Base-by-base conservation (phyloP, 2,329 filamentous ascomycete species). In the Pleurostoma richardsiae region DNA sequence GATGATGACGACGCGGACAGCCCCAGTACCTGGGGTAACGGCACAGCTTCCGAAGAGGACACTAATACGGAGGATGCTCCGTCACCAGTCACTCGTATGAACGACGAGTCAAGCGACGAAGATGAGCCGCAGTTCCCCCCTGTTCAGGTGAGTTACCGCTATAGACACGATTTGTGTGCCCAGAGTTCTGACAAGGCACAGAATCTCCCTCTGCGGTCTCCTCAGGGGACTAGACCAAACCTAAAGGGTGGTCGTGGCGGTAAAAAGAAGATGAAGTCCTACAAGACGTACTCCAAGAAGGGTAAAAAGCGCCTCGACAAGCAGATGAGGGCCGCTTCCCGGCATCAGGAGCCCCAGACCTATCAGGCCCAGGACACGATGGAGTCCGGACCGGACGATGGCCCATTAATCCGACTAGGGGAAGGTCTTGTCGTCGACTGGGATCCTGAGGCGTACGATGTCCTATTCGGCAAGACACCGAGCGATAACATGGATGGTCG, bases 341-440 rank as follows among this genome's bases (percentile, higher is more conserved):
- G 54, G 31, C 56, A 56, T 44, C 41, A 51, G 10, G 59, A 68
- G 44, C 61, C 64, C 28, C 63, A 66, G 49, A 10, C 30, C 33
- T 36, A 36, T n/a, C 33, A 36, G 33, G 33, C 33, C 33, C n/a
- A 8, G 8, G 33, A 36, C 8, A 8, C 33, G 42, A 31, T 41
- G 49, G 59, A 47, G 10, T 45, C 48, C 4, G 50, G 43, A 31
- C 54, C 62, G 29, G 71, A 76, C 52, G 74, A 78, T 11, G 80
- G 80, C 4, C 82, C 86, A 0, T 70, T 95, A 39, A 78, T 97
- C 54, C 82, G 87, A 33, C 78, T 92, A 29, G 86, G 88, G 43
- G 94, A 99, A 65, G 88, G 82, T 28, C 82, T 99, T 42, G 74
- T 97, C 5, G 79, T 96, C 8, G 91, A 97, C 56, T 99, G 92